Evolutionary conservation across 352 stramenopile genomes (phyloP).

Genomic region (Peronospora farinosa): DNA sequence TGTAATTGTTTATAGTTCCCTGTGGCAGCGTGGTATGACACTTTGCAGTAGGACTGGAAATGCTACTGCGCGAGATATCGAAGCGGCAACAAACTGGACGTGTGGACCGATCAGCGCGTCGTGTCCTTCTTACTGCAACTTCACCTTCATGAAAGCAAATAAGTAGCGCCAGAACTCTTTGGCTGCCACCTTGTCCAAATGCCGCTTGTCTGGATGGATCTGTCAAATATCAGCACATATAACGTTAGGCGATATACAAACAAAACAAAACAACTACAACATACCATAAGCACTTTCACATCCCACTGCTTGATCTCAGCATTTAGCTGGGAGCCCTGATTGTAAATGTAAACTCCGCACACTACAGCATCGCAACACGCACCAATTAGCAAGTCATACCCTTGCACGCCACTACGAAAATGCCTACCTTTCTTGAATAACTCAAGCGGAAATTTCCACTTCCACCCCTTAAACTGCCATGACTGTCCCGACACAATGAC

Average conservation of each 20-base stretch:
- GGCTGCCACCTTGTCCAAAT: slow-evolving; percentile 86
- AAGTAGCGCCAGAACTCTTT: slow-evolving; percentile 89
- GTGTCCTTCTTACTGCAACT: slow-evolving; percentile 50
- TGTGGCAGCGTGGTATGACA: neutral
- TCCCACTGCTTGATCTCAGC: slow-evolving; percentile 87
- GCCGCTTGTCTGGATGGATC: slow-evolving; percentile 87
- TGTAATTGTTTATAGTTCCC: neutral
- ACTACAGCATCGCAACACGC: slow-evolving; percentile 29
- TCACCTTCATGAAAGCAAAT: slow-evolving; percentile 80
- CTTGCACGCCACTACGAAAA: neutral
- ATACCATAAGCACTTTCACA: slow-evolving; percentile 86
- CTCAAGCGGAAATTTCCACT: slow-evolving; percentile 88
- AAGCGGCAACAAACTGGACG: neutral
- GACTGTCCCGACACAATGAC: slow-evolving; percentile 86
- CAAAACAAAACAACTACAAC: neutral
- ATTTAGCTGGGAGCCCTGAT: slow-evolving; percentile 68
- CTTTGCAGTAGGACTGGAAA: neutral
- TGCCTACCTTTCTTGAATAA: slow-evolving; percentile 85
- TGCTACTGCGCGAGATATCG: neutral
- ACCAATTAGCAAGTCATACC: slow-evolving; percentile 1
- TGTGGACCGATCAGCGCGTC: neutral
- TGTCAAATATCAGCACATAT: slow-evolving; percentile 11
- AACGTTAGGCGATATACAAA: slow-evolving; percentile 1
- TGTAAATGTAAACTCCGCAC: slow-evolving; percentile 82
- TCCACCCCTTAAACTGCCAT: slow-evolving; percentile 92